Conservation (phyloP, 345 rosid genomes). For the Linum lewisii region DNA sequence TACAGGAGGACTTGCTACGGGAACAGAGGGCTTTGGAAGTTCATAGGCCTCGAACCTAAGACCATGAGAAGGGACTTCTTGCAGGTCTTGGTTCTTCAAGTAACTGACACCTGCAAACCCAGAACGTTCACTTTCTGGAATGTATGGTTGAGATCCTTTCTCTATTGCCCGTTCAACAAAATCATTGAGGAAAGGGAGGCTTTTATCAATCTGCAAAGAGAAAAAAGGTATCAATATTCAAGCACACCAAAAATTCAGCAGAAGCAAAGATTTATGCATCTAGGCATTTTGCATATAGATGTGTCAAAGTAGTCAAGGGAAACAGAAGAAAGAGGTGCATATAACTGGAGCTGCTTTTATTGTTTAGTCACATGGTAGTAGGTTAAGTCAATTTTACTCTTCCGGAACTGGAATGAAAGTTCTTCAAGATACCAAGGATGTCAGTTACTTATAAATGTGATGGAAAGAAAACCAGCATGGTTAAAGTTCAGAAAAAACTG, state of each 20-base stretch:
- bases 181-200: conserved; percentile 63
- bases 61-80: conserved; percentile 54
- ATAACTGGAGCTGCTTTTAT: too few species aligned
- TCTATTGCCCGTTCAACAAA: conserved; percentile 63
- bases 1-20: conserved; percentile 35
- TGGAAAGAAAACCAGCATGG: not conserved
- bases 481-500: not conserved
- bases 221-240: conserved; percentile 2
- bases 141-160: conserved; percentile 75
- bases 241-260: not conserved
- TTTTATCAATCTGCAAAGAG: conserved; percentile 66
- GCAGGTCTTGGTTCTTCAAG: conserved; percentile 51
- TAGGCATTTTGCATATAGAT: not conserved
- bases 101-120: conserved; percentile 41
- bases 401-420: not conserved
- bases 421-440: not conserved
- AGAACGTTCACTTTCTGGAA: conserved; percentile 66
- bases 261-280: not conserved
- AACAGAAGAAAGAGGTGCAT: not conserved
- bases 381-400: too few species aligned
- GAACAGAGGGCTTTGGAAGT: conserved; percentile 56
- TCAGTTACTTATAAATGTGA: not conserved
- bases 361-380: too few species aligned
- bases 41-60: conserved; percentile 95
- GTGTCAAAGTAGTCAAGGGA: not conserved